phyloP scores from a whole-genome alignment of 2,329 filamentous ascomycete genomes.

The Xylaria sp. region DNA sequence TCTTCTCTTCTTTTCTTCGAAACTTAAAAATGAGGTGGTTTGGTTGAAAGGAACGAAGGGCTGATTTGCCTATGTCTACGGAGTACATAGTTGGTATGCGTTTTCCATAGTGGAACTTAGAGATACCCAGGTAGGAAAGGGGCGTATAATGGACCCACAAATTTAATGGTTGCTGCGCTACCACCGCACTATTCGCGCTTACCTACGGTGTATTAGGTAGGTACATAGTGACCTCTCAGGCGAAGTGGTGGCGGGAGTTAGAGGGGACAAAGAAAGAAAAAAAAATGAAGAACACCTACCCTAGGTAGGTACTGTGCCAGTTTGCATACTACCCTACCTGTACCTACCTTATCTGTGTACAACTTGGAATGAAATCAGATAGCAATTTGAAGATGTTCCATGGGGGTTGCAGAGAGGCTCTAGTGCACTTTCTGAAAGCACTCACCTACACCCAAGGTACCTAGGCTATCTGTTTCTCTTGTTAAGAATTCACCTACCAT shows the following conservation, averaged over 20 bases:
- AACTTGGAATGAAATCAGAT: background rate
- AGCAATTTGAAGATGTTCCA: background rate
- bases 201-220: slow-evolving; percentile 1
- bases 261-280: background rate
- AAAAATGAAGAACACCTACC: background rate
- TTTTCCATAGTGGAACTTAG: background rate
- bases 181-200: background rate
- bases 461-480: no score
- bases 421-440: no score
- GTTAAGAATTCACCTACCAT: no score
- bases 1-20: background rate
- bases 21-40: background rate
- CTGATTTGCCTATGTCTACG: background rate
- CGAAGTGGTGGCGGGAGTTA: slow-evolving; percentile 4
- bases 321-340: background rate
- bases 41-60: slow-evolving; percentile 1
- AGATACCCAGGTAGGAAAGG: background rate
- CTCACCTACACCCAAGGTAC: no score
- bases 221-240: background rate
- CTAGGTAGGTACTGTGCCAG: background rate
- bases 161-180: slow-evolving; percentile 1
- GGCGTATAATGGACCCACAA: slow-evolving; percentile 3
- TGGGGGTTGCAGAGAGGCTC: no score
- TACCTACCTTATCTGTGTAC: background rate
- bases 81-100: background rate